Base-by-base conservation (phyloP, 352 stramenopile species). In the Phytophthora hybrid region DNA sequence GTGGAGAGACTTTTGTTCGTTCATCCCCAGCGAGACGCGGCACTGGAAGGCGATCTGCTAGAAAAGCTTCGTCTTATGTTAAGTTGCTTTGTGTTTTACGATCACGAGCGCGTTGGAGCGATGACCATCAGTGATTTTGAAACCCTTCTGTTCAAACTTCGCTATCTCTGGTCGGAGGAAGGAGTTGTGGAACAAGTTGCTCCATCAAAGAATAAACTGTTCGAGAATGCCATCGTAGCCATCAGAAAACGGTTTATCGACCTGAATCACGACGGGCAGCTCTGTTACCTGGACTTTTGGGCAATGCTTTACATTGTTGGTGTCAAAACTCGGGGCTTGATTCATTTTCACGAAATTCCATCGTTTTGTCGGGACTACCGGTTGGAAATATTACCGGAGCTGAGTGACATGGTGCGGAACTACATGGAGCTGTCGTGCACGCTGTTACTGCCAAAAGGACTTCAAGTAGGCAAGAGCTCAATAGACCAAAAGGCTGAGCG, bases 201-300 rank as follows among this genome's bases (percentile, higher is more conserved):
- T 58, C 26, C 78, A 3, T 55, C 59, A 3, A 77, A 63, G 1
- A 66, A 73, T 3, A 57, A 83, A 0, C 82, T 76, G 14, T 93
- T 92, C 53, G 83, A 92, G 11, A 85, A 85, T 64, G 78, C 79
- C 1, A 74, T 94, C 14, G 44, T 79, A 1, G 85, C 85, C 13
- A 73, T 73, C 0, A 79, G 74, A 47, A 71, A 76, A 37, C 79
- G 84, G 1, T 94, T 94, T 51, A 57, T 69, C 0, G 87, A 96
- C 21, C 32, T 74, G 1, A 72, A 91, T 37, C 70, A 82, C 4
- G 89, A 94, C 39, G 89, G 85, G 2, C 69, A 82, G 26, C 76
- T 94, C 1, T 93, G 87, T 53, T 96, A 96, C 61, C 67, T 96
- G 21, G 89, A 96, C 57, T 93, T 96, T 39, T 96, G 88, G 84